These are phyloP conservation scores for Panus rudis DNA, from an alignment of 768 basidiomycete species.

Conservation along the genomic window DNA sequence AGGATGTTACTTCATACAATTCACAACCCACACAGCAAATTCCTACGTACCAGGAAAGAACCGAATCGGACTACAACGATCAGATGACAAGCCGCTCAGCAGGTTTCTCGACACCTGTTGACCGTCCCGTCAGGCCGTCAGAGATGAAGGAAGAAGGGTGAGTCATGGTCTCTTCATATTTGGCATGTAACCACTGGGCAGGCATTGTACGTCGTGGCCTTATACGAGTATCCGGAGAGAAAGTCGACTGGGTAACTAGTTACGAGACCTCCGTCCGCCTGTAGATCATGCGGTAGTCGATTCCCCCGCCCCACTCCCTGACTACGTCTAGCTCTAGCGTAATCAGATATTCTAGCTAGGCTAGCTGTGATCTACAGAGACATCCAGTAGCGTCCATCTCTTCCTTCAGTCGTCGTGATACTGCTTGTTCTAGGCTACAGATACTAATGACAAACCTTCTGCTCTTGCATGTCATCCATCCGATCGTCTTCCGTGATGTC, in stretches of 20 bases:
- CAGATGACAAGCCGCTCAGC: constrained; percentile 28
- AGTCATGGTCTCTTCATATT: constrained; percentile 34
- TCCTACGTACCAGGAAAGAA: constrained; percentile 70
- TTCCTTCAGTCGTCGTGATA: constrained; percentile 48
- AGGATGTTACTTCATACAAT: constrained; percentile 28
- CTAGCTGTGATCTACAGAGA: constrained; percentile 45
- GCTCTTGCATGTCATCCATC: constrained; percentile 28
- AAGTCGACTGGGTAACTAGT: constrained; percentile 17
- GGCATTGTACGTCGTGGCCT: not conserved
- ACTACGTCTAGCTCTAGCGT: constrained; percentile 71
- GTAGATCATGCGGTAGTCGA: constrained; percentile 22
- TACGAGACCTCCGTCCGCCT: constrained; percentile 14
- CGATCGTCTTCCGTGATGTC: constrained; percentile 19
- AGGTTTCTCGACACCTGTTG: constrained; percentile 39
- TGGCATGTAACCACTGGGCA: constrained; percentile 2
- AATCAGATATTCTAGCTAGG: constrained; percentile 66
- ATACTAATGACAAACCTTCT: constrained; percentile 73
- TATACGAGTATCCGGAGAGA: constrained; percentile 10
- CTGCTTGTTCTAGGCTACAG: constrained; percentile 63
- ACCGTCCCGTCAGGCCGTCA: constrained; percentile 70
- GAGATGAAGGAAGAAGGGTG: constrained; percentile 99
- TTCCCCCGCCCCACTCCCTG: constrained; percentile 18
- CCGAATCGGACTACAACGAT: constrained; percentile 44
- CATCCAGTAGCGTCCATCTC: constrained; percentile 71
- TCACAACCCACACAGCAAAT: constrained; percentile 57